These are phyloP conservation scores for Neurospora sp. DNA, from an alignment of 495 filamentous ascomycete species.

Conservation along the genomic window DNA sequence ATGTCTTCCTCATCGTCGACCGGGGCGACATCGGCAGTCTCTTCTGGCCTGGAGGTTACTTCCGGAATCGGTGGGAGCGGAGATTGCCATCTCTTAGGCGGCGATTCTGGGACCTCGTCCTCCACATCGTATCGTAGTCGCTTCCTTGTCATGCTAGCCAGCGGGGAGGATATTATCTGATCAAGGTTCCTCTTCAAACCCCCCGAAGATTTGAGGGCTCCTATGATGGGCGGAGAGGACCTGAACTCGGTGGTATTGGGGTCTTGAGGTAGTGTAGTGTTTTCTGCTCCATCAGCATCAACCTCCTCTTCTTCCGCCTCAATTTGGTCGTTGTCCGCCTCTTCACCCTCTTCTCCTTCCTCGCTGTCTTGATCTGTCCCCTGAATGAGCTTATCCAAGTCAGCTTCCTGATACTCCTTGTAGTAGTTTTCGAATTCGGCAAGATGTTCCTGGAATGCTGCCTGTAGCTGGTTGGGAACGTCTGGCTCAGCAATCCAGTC, in stretches of 20 bases:
- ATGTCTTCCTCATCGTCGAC: background rate
- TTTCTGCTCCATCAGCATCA: constrained; percentile 7
- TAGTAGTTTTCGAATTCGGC: constrained; percentile 19
- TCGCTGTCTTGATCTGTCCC: background rate
- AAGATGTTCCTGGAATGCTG: constrained; percentile 23
- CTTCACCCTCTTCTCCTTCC: constrained; percentile 7
- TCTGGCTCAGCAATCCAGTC: constrained; percentile 24
- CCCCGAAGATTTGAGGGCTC: background rate
- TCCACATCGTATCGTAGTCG: background rate
- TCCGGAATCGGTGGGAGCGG: background rate
- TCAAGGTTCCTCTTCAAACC: background rate
- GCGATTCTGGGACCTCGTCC: background rate
- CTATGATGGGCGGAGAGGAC: background rate
- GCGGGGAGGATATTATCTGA: background rate
- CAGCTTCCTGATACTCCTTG: constrained; percentile 13
- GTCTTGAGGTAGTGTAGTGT: background rate
- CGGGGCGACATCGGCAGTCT: background rate
- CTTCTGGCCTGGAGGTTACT: background rate
- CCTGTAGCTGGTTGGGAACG: constrained; percentile 25
- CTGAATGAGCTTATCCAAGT: background rate
- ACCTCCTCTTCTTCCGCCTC: constrained; percentile 5
- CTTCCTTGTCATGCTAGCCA: background rate
- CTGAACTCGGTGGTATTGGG: background rate
- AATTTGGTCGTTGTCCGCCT: constrained; percentile 10
- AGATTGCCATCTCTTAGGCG: constrained; percentile 4